A percentile compares a stretch with the other conserved stretches of the same genome.
These are phyloP conservation scores for Linnemannia zychae DNA, from an alignment of 192 early-diverging fungal species.

Conservation along the genomic window DNA sequence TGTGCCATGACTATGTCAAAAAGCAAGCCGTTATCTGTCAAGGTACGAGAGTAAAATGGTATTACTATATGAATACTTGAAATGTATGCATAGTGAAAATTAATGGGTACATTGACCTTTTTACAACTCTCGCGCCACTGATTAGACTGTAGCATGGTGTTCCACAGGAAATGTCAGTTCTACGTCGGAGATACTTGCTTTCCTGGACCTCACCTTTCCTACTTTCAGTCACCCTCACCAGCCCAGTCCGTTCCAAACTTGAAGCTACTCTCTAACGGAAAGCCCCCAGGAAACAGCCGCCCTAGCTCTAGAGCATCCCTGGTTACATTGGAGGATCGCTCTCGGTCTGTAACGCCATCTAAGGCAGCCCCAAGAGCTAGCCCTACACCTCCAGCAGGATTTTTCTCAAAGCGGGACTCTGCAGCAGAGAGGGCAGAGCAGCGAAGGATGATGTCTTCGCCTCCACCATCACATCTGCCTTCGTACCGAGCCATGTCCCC, in stretches of 20 bases:
- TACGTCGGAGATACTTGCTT: constrained; percentile 54
- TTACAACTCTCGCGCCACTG: no score
- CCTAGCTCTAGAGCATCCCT: constrained; percentile 46
- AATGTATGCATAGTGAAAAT: no score
- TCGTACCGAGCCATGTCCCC: constrained; percentile 24
- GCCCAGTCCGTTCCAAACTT: constrained; percentile 43
- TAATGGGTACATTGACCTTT: no score
- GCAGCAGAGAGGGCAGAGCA: constrained; percentile 18
- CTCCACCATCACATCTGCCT: background rate
- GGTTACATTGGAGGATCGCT: constrained; percentile 23
- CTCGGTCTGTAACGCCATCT: constrained; percentile 44
- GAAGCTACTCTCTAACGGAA: constrained; percentile 28
- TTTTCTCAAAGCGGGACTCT: constrained; percentile 27
- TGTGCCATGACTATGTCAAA: constrained; percentile 62
- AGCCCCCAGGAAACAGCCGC: constrained; percentile 22
- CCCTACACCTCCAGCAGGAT: constrained; percentile 31
- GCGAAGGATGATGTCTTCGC: constrained; percentile 2
- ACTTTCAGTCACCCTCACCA: constrained; percentile 28
- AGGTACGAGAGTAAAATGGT: constrained; percentile 45
- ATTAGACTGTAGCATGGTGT: constrained; percentile 52
- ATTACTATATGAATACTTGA: background rate
- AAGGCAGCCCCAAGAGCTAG: constrained; percentile 23
- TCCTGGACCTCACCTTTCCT: constrained; percentile 45
- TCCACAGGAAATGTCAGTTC: constrained; percentile 44
- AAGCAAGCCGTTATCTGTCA: constrained; percentile 68